Conservation (phyloP, 2,329 filamentous ascomycete genomes). For the Saccharata proteae region DNA sequence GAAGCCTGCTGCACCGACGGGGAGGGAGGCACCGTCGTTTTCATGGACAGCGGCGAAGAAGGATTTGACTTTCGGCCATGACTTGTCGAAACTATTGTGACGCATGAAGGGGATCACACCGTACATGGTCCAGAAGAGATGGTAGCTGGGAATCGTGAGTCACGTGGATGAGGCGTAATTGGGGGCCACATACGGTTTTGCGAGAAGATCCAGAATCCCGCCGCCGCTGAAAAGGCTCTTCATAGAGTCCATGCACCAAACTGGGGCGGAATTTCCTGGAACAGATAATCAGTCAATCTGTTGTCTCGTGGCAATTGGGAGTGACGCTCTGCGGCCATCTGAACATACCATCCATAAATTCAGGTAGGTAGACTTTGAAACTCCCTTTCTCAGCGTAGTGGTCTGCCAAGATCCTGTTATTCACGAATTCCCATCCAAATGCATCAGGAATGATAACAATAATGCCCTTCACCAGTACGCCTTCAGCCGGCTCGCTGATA, state of each 20-base stretch:
- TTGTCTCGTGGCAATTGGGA: no score
- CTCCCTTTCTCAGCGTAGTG: constrained; percentile 39
- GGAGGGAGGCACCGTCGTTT: constrained; percentile 12
- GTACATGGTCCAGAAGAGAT: background rate
- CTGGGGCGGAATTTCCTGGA: background rate
- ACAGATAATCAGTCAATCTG: no score
- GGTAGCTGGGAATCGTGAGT: background rate
- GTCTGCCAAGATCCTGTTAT: constrained; percentile 42
- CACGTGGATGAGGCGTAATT: background rate
- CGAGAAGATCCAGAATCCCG: background rate
- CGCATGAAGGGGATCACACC: constrained; percentile 1
- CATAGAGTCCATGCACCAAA: background rate
- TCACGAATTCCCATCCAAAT: constrained; percentile 44
- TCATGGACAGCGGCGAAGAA: constrained; percentile 5
- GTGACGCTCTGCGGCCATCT: background rate
- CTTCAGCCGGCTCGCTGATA: constrained; percentile 27
- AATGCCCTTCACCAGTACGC: constrained; percentile 31
- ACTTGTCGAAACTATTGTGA: background rate
- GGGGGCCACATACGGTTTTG: background rate
- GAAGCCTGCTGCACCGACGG: constrained; percentile 45
- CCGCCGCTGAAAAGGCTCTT: background rate
- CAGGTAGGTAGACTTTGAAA: constrained; percentile 42
- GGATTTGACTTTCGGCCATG: constrained; percentile 2
- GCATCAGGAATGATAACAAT: constrained; percentile 44
- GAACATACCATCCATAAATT: constrained; percentile 40